Base-by-base conservation (phyloP, 2,329 filamentous ascomycete genomes). In the Claviceps arundinis region DNA sequence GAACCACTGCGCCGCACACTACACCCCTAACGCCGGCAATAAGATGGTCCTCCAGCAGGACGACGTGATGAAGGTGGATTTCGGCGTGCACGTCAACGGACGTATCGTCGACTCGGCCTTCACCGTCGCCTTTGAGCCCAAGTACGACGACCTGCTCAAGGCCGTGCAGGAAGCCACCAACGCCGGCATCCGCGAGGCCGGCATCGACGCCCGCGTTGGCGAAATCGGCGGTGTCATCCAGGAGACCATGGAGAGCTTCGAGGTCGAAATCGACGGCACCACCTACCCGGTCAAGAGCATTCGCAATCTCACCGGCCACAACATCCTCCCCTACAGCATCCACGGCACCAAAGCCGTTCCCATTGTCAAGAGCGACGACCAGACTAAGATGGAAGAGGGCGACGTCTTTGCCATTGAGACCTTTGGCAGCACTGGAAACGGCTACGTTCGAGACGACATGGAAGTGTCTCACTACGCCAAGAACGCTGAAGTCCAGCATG, bases 311-410 rank as follows among this genome's bases (percentile, higher is more conserved):
- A 91, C 87, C 63, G 89, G 89, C 9, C 90, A 96, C 73, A 91
- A 87, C 59, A 96, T 96, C 63, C 76, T 87, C 52, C 89, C 82
- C 56, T 93, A 90, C 73, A 83, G 82, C 66, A 96, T 96, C 61
- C 90, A 96, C 70, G 89, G 90, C 53, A 86, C 82, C 61, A 96
- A 96, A 76, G 89, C 87, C 58, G 88, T 96, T 50, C 91, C 90
- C 0, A 95, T 96, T 62, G 89, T 96, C 57, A 95, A 95, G 74
- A 84, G 82, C 56, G 80, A 80, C 56, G 88, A 95, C 63, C 82
- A 84, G 66, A 94, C 89, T 50, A 95, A 95, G 77, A 97, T 97
- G 91, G 90, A 96, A 71, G 91, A 96, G 70, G 89, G 89, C 43
- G 90, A 97, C 64, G 84, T 89, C 17, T 97, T 94, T 67, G 90